Evolutionary conservation across 1,139 yeast species (phyloP), one percentile per base, ranked within the genome.

Genomic region (Hansenula sp.): DNA sequence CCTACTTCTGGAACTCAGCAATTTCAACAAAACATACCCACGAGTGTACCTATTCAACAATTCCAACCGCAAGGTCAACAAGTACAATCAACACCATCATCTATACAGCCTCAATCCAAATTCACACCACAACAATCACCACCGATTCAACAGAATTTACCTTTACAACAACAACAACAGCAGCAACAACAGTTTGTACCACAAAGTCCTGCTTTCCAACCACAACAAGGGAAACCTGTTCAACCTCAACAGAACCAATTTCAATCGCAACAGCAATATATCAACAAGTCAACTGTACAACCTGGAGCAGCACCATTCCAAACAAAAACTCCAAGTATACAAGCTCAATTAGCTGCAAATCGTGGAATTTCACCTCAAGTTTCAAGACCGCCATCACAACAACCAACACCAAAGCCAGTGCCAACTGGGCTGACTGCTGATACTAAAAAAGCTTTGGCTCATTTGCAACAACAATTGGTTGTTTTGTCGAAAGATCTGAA

Each of bases 391-490:
- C 28, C 45, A 2, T 37, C 47, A 10, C 43, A 34, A 12, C 35
- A 42, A 14, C 35, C 41, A 11, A 32, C 22, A 4, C 24, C 32
- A 29, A 40, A 32, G 16, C 37, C 57, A 20, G 10, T 33, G 11
- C 17, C 41, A 16, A 48, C 51, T 33, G 45, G 61, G 17, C 63
- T 78, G 60, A 72, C 73, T 44, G 75, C 71, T 33, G 82, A 78
- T 52, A 78, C 84, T 4, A 77, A 76, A 56, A 77, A 77, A 52
- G 81, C 85, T 8, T 64, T 80, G 45, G 69, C 82, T 2, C 83
- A 83, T 56, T 62, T 84, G 41, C 89, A 84, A 59, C 82, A 82
- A 46, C 92, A 84, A 56, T 64, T 84, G 30, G 79, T 82, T 48
- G 71, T 77, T 4, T 65, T 84, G 37, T 83, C 88, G 34, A 82